Evolutionary conservation across 2,329 filamentous ascomycete species (phyloP).

Genomic region (Leptographium flavum): DNA sequence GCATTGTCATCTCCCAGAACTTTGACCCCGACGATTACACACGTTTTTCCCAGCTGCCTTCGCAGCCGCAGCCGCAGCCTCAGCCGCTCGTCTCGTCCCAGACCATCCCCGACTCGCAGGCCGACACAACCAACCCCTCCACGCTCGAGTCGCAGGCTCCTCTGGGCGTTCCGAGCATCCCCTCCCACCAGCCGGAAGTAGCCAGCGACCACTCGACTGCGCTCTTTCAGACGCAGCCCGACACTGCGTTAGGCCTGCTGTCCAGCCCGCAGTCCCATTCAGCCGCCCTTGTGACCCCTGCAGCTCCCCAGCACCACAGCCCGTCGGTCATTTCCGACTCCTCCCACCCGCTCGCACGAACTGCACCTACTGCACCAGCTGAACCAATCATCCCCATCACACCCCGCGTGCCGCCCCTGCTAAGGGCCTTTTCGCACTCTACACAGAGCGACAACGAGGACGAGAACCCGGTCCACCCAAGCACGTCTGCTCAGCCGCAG

Average conservation of each 20-base stretch:
- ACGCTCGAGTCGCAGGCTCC: not conserved
- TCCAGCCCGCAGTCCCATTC: not conserved
- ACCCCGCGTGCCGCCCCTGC: too few relatives aligned
- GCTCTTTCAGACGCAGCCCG: conserved; percentile 8
- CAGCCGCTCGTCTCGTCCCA: not conserved
- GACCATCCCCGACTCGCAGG: conserved; percentile 9
- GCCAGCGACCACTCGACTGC: not conserved
- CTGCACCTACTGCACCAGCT: not conserved
- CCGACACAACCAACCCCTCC: not conserved
- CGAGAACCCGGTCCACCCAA: not conserved
- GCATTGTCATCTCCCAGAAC: too few relatives aligned
- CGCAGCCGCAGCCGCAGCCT: not conserved
- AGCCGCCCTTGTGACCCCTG: not conserved
- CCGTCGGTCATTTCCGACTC: conserved; percentile 1
- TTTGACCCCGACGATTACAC: not conserved
- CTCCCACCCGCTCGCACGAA: not conserved
- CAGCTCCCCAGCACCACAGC: not conserved
- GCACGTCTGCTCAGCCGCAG: not conserved
- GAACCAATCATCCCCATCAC: too few relatives aligned
- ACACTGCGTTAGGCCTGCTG: conserved; percentile 5
- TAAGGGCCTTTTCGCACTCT: too few relatives aligned
- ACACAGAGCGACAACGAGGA: too few relatives aligned
- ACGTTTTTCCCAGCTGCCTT: not conserved
- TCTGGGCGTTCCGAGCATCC: not conserved
- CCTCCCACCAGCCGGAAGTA: not conserved